Evolutionary conservation across 129 eudicot species (phyloP).

Genomic region (Gnaphalium uliginosum): DNA sequence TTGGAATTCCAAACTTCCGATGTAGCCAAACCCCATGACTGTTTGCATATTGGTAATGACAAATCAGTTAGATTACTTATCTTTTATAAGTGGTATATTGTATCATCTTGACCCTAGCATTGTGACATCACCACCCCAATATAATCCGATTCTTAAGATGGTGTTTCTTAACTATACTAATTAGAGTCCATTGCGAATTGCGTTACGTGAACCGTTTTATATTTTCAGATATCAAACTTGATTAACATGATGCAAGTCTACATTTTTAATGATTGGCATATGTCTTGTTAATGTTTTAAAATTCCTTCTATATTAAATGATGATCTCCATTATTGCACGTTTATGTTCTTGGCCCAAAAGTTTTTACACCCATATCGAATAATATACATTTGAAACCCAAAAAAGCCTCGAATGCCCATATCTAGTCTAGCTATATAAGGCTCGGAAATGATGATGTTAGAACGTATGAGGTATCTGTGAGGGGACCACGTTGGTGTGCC

Average conservation of each 20-base stretch:
- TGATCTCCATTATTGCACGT: neutral
- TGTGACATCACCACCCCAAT: too few relatives aligned
- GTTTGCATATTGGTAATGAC: too few relatives aligned
- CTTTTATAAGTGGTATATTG: too few relatives aligned
- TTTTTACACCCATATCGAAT: slow-evolving; percentile 3
- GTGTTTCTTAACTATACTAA: too few relatives aligned
- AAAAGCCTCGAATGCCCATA: slow-evolving; percentile 20
- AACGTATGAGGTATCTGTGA: slow-evolving; percentile 53
- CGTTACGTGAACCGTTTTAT: neutral
- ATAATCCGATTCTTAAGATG: too few relatives aligned
- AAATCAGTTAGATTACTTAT: too few relatives aligned
- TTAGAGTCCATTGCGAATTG: neutral
- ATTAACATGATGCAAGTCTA: neutral
- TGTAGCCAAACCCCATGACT: too few relatives aligned
- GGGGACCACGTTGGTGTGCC: slow-evolving; percentile 74
- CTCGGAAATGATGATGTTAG: slow-evolving; percentile 71
- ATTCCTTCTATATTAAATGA: neutral
- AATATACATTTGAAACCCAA: slow-evolving; percentile 26
- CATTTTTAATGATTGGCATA: neutral
- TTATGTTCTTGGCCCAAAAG: slow-evolving; percentile 4
- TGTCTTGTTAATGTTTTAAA: neutral
- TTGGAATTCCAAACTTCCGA: too few relatives aligned
- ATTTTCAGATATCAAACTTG: neutral
- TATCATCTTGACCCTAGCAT: too few relatives aligned
- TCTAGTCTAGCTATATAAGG: slow-evolving; percentile 36